Percentiles rank a stretch among this genome's conserved stretches.
Evolutionary conservation across 2,329 filamentous ascomycete species (phyloP).

Genomic region (Cladophialophora carrionii): DNA sequence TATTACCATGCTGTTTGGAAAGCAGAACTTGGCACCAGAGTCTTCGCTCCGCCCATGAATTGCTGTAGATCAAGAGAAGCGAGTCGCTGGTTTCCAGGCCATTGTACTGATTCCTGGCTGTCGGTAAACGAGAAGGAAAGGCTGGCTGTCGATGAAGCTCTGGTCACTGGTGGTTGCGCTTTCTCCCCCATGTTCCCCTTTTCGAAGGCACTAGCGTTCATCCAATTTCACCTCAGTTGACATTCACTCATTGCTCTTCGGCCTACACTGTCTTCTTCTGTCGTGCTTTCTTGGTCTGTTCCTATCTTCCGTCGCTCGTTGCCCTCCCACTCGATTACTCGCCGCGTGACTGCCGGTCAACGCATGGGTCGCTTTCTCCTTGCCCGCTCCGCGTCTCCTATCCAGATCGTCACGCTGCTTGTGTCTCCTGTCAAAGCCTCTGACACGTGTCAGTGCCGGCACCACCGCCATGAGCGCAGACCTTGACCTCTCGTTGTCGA

Average conservation of each 20-base stretch:
- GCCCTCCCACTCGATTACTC: not conserved
- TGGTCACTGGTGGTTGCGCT: conserved; percentile 3
- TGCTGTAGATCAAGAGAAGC: not conserved
- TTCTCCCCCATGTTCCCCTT: conserved; percentile 21
- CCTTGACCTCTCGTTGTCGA: conserved; percentile 22
- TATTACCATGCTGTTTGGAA: not conserved
- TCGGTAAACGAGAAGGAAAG: not conserved
- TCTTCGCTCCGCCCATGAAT: not conserved
- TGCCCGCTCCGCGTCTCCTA: not conserved
- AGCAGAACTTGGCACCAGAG: not conserved
- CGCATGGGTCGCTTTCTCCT: not conserved
- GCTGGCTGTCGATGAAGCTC: not conserved
- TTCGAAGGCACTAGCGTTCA: conserved; percentile 21
- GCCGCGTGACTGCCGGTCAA: conserved; percentile 11
- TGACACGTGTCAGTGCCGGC: conserved; percentile 5
- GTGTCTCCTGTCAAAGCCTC: not conserved
- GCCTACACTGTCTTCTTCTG: conserved; percentile 7
- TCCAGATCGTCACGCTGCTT: not conserved
- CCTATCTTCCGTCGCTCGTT: conserved; percentile 10
- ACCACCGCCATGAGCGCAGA: conserved; percentile 26
- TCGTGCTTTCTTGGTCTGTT: conserved; percentile 4
- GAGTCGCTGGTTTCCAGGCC: not conserved
- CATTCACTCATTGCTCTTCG: conserved; percentile 1
- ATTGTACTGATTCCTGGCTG: not conserved
- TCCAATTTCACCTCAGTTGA: conserved; percentile 26